These are phyloP conservation scores for Cyclotella baltica DNA, from an alignment of 108 stramenopile species.

Conservation along the genomic window DNA sequence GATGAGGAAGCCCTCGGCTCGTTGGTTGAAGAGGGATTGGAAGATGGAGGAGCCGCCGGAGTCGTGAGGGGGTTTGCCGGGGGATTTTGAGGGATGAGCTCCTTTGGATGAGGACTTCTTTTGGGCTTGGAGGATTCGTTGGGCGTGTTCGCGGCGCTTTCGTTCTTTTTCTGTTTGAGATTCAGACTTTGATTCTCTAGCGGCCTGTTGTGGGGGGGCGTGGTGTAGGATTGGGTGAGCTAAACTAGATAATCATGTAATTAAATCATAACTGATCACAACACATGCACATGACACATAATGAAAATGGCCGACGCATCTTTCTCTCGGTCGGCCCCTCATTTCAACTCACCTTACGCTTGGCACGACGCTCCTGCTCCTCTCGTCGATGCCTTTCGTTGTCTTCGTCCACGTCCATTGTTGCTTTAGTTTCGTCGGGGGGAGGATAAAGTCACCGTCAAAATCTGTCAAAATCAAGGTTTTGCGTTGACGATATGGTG, in stretches of 20 bases:
- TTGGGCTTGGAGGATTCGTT: slow-evolving; percentile 56
- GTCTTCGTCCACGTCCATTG: slow-evolving; percentile 55
- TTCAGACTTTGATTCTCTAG: slow-evolving; percentile 66
- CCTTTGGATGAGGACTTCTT: slow-evolving; percentile 18
- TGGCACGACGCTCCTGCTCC: slow-evolving; percentile 81
- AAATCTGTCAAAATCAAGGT: no score
- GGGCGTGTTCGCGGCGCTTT: slow-evolving; percentile 75
- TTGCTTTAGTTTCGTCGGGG: no score
- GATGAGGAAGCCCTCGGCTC: slow-evolving; percentile 87
- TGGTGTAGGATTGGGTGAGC: not conserved
- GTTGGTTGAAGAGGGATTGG: slow-evolving; percentile 73
- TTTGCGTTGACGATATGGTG: not conserved
- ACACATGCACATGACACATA: not conserved
- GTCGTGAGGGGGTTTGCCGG: slow-evolving; percentile 11
- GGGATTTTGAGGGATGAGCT: slow-evolving; percentile 1
- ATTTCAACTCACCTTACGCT: slow-evolving; percentile 69
- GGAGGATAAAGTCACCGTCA: no score
- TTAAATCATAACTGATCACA: not conserved
- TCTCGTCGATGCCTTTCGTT: slow-evolving; percentile 76
- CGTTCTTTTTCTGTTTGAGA: slow-evolving; percentile 76
- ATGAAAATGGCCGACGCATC: not conserved
- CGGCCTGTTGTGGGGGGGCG: slow-evolving; percentile 41
- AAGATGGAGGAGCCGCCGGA: slow-evolving; percentile 60
- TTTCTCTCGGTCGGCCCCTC: not conserved
- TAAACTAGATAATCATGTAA: not conserved